phyloP scores from a whole-genome alignment of 192 early-diverging fungal genomes.

The Phlyctochytrium planicorne region DNA sequence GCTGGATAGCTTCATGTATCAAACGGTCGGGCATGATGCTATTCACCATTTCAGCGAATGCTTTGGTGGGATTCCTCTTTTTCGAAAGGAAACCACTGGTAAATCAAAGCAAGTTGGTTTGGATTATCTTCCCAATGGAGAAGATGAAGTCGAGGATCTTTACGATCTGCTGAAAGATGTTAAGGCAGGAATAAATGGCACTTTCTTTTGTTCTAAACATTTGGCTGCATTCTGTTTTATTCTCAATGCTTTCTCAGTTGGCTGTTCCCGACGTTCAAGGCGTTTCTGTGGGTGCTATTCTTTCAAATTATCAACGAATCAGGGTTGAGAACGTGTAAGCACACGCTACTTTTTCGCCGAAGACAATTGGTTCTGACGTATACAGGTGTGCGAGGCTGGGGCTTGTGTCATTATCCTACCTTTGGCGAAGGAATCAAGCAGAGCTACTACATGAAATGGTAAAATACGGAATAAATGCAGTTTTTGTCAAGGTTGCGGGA shows the following conservation, averaged over 20 bases:
- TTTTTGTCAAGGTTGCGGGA: constrained; percentile 93
- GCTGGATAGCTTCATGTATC: constrained; percentile 94
- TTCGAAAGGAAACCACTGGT: constrained; percentile 72
- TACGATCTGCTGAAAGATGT: constrained; percentile 70
- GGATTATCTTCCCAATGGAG: constrained; percentile 64
- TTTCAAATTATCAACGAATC: constrained; percentile 96
- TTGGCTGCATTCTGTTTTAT: not conserved
- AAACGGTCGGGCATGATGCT: constrained; percentile 93
- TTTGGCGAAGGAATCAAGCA: constrained; percentile 88
- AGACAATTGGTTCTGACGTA: constrained; percentile 4
- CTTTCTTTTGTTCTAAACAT: not conserved
- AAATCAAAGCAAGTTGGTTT: constrained; percentile 58
- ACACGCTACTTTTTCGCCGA: constrained; percentile 3
- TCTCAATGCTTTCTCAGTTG: not conserved
- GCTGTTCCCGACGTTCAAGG: constrained; percentile 76
- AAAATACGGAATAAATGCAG: constrained; percentile 67
- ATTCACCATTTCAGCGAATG: constrained; percentile 81
- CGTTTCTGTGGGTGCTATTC: constrained; percentile 92
- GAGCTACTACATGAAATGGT: constrained; percentile 87
- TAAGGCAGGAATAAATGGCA: constrained; percentile 51
- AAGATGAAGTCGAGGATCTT: constrained; percentile 96
- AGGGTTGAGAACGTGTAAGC: constrained; percentile 91
- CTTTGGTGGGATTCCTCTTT: constrained; percentile 82
- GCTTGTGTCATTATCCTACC: constrained; percentile 75
- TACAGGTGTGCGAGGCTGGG: constrained; percentile 80